These are phyloP conservation scores for Dendryphion nanum DNA, from an alignment of 2,329 filamentous ascomycete species.

Conservation along the genomic window DNA sequence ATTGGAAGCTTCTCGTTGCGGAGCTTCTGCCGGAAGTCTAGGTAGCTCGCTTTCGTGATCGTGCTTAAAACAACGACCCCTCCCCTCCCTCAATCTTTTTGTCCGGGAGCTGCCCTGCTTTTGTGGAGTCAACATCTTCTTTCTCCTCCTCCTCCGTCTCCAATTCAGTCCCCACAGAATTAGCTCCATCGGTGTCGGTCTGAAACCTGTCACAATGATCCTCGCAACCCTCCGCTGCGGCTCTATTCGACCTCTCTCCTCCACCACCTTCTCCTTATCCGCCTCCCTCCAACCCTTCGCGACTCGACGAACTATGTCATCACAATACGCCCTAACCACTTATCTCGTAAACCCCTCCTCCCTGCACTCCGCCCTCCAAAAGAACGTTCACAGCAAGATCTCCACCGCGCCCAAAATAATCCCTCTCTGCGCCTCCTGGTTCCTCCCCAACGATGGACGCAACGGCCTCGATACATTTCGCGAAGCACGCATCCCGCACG, in stretches of 20 bases:
- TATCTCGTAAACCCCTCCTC: conserved; percentile 86
- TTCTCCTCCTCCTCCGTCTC: no score
- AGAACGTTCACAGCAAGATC: conserved; percentile 75
- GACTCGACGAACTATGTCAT: conserved; percentile 27
- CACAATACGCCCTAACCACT: conserved; percentile 59
- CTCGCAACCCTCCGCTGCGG: conserved; percentile 26
- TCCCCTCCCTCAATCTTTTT: no score
- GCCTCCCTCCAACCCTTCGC: conserved; percentile 6
- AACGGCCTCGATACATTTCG: conserved; percentile 79
- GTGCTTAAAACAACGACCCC: no score
- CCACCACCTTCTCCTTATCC: conserved; percentile 8
- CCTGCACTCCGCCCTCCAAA: conserved; percentile 76
- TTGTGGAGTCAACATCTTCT: no score
- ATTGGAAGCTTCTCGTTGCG: no score
- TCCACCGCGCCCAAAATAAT: conserved; percentile 81
- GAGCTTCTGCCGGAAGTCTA: no score
- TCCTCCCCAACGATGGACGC: conserved; percentile 86
- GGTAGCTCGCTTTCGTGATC: no score
- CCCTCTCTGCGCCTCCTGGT: conserved; percentile 92
- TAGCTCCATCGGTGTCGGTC: no score
- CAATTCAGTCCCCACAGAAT: no score
- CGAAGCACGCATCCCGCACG: conserved; percentile 78
- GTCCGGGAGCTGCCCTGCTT: no score
- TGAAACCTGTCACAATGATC: no score
- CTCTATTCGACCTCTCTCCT: conserved; percentile 20